Evolutionary conservation across 768 basidiomycete genomes (phyloP).

Genomic region (Pholiota conissans): DNA sequence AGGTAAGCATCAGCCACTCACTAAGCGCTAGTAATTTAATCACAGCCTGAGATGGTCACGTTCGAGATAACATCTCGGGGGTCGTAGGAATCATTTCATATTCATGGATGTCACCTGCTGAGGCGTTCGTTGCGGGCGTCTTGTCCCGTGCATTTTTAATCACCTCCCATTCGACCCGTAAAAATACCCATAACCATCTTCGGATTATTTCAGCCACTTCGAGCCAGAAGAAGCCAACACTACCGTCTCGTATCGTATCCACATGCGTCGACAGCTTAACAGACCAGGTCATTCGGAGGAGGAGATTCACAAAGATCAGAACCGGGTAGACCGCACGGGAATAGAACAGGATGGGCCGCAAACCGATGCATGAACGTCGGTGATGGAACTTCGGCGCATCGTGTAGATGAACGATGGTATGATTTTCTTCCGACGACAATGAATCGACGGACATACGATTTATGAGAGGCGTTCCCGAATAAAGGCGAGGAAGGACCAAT

Average conservation of each 20-base stretch:
- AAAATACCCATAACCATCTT: slow-evolving; percentile 98
- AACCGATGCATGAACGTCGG: slow-evolving; percentile 58
- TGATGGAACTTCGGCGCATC: slow-evolving; percentile 26
- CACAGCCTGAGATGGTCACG: slow-evolving; percentile 6
- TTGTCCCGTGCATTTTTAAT: slow-evolving; percentile 53
- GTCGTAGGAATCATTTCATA: slow-evolving; percentile 43
- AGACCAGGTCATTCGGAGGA: slow-evolving; percentile 92
- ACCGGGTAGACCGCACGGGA: slow-evolving; percentile 86
- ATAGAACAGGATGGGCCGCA: slow-evolving; percentile 75
- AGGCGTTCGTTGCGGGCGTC: slow-evolving; percentile 27
- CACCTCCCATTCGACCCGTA: slow-evolving; percentile 96
- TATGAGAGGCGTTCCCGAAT: slow-evolving; percentile 34
- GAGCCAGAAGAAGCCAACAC: slow-evolving; percentile 82
- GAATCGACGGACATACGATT: slow-evolving; percentile 20
- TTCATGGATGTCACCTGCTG: slow-evolving; percentile 28
- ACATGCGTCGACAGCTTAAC: slow-evolving; percentile 88
- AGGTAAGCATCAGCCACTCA: slow-evolving; percentile 12
- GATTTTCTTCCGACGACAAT: slow-evolving; percentile 19
- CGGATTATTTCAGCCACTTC: slow-evolving; percentile 88
- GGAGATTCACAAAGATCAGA: slow-evolving; percentile 76
- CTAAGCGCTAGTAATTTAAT: slow-evolving; percentile 9
- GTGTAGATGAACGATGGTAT: slow-evolving; percentile 12
- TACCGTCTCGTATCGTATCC: slow-evolving; percentile 76
- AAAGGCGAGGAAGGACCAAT: slow-evolving; percentile 46
- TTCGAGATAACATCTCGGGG: slow-evolving; percentile 15